These are phyloP conservation scores for Puccinia sorghi DNA, from an alignment of 1,284 basidiomycete species.

Conservation along the genomic window DNA sequence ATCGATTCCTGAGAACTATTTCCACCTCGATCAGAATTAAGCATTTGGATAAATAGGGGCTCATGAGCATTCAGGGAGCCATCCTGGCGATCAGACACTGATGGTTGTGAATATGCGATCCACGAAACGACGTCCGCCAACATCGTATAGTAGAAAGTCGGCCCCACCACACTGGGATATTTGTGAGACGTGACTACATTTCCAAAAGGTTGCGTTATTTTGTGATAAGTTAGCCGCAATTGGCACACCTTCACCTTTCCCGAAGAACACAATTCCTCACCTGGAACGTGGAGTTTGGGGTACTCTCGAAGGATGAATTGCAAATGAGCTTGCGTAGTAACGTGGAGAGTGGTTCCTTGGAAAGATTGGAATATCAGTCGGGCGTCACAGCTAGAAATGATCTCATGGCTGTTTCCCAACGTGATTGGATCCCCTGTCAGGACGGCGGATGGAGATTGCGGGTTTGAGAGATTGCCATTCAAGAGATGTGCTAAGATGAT, in stretches of 20 bases:
- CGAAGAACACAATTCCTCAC: neutral
- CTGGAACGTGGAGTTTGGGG: slow-evolving; percentile 22
- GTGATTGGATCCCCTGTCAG: neutral
- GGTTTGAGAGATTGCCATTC: neutral
- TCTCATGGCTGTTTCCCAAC: slow-evolving; percentile 2
- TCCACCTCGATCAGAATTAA: slow-evolving; percentile 41
- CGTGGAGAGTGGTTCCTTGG: slow-evolving; percentile 31
- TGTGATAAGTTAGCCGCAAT: neutral
- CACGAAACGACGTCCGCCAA: slow-evolving; percentile 41
- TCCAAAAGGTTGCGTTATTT: neutral
- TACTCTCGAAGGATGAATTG: slow-evolving; percentile 43
- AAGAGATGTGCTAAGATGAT: neutral
- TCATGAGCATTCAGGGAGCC: neutral
- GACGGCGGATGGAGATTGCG: slow-evolving; percentile 1
- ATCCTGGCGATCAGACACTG: slow-evolving; percentile 27
- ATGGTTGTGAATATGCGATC: slow-evolving; percentile 19
- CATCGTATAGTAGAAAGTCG: slow-evolving; percentile 43
- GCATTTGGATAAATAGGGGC: slow-evolving; percentile 37
- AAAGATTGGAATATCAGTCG: slow-evolving; percentile 35
- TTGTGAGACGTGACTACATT: slow-evolving; percentile 15
- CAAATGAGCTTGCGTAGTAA: slow-evolving; percentile 35
- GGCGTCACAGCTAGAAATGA: slow-evolving; percentile 28
- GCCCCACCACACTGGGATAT: slow-evolving; percentile 21
- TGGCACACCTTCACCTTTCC: neutral
- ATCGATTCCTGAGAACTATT: slow-evolving; percentile 10